These are phyloP conservation scores for Aegilops speltoides DNA, from an alignment of 176 grass and related monocot genomes.

Conservation along the genomic window DNA sequence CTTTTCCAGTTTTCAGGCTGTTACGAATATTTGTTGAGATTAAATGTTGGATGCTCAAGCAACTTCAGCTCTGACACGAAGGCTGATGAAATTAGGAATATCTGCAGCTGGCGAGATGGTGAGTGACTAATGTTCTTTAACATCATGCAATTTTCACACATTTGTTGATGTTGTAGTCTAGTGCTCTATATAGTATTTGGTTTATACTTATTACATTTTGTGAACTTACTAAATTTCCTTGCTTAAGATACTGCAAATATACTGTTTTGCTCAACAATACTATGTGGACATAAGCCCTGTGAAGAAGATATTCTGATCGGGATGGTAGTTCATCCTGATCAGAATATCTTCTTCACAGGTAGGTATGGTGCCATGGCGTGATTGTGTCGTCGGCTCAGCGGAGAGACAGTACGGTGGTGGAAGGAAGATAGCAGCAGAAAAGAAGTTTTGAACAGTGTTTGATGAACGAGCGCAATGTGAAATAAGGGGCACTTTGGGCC, in stretches of 20 bases:
- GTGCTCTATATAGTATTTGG: neutral
- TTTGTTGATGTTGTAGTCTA: neutral
- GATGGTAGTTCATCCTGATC: neutral
- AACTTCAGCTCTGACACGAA: too few relatives aligned
- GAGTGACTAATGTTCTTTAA: neutral
- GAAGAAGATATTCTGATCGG: too few relatives aligned
- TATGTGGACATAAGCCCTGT: neutral
- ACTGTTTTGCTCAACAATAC: neutral
- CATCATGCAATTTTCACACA: neutral
- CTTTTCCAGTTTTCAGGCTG: too few relatives aligned
- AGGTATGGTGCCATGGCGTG: neutral
- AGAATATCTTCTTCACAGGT: conserved; percentile 2
- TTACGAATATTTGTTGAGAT: too few relatives aligned
- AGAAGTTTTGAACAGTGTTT: neutral
- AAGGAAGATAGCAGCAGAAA: neutral
- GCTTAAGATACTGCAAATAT: neutral
- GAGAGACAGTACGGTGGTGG: neutral
- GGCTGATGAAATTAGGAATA: neutral
- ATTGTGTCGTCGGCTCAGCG: neutral
- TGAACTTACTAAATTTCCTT: neutral
- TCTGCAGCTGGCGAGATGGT: neutral
- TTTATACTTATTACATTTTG: too few relatives aligned
- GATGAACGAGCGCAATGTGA: neutral
- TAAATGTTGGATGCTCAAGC: too few relatives aligned
- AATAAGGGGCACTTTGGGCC: neutral